These are phyloP conservation scores for Amphibolis antarctica DNA, from an alignment of 106 monocot genomes.

Conservation along the genomic window DNA sequence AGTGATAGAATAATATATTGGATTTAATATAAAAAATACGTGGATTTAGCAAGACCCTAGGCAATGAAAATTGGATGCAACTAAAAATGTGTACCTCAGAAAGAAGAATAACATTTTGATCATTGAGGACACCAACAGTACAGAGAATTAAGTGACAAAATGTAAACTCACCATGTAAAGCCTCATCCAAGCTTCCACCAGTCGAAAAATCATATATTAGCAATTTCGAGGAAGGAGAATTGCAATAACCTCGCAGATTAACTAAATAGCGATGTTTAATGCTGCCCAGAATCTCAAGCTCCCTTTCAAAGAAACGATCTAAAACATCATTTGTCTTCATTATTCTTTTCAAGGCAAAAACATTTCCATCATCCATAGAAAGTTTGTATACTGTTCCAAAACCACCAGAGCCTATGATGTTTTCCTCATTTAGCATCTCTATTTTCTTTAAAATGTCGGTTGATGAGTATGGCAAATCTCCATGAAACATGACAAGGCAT, in stretches of 20 bases:
- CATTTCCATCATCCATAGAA: conserved; percentile 88
- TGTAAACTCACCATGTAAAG: conserved; percentile 57
- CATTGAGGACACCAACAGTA: no score
- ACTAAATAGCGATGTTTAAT: conserved; percentile 97
- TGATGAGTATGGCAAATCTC: conserved; percentile 92
- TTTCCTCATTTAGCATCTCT: conserved; percentile 61
- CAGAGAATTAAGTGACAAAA: neutral
- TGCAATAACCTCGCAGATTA: conserved; percentile 95
- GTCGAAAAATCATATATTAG: conserved; percentile 82
- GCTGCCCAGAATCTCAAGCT: conserved; percentile 96
- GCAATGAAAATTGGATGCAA: no score
- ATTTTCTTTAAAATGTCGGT: conserved; percentile 83
- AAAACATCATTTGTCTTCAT: conserved; percentile 72
- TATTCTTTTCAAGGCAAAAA: conserved; percentile 95
- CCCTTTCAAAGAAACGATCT: conserved; percentile 83
- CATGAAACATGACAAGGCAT: conserved; percentile 94
- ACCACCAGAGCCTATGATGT: conserved; percentile 78
- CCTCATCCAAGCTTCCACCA: conserved; percentile 95
- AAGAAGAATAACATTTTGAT: no score
- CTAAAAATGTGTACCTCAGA: no score
- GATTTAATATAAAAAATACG: no score
- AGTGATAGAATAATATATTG: no score
- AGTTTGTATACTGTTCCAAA: conserved; percentile 96
- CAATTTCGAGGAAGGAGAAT: conserved; percentile 81
- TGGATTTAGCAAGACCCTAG: no score